Evolutionary conservation across 768 basidiomycete species (phyloP).

Genomic region (Termitomyces sp.): DNA sequence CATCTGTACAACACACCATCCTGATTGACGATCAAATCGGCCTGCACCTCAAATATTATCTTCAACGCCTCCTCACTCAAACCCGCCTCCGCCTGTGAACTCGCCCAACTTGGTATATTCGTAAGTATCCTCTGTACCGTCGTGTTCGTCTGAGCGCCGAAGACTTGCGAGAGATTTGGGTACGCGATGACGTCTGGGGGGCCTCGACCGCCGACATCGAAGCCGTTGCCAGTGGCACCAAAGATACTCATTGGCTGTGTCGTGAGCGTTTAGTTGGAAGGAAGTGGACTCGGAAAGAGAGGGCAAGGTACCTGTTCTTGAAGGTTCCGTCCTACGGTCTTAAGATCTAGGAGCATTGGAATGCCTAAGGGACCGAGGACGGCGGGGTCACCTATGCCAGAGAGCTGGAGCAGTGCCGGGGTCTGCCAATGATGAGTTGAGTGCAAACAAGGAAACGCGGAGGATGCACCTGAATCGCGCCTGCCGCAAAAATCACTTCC

Average conservation of each 20-base stretch:
- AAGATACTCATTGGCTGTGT: constrained; percentile 40
- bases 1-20: constrained; percentile 35
- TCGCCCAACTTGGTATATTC: constrained; percentile 41
- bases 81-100: constrained; percentile 39
- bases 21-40: constrained; percentile 44
- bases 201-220: constrained; percentile 38
- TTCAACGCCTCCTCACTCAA: constrained; percentile 40
- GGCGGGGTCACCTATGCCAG: constrained; percentile 53
- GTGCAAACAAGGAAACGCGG: neutral
- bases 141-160: constrained; percentile 32
- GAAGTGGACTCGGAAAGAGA: neutral
- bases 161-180: constrained; percentile 50
- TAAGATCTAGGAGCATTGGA: constrained; percentile 41
- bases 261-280: neutral
- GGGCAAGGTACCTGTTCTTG: constrained; percentile 45
- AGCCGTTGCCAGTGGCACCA: constrained; percentile 40
- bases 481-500: constrained; percentile 56
- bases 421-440: constrained; percentile 25
- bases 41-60: constrained; percentile 45
- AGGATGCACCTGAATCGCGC: constrained; percentile 40
- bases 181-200: constrained; percentile 50
- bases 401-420: constrained; percentile 50
- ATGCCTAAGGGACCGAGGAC: constrained; percentile 48
- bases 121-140: constrained; percentile 36
- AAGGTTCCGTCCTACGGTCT: constrained; percentile 54